Base-by-base conservation (phyloP, 2,329 filamentous ascomycete genomes). In the Pyrenochaeta sp. region DNA sequence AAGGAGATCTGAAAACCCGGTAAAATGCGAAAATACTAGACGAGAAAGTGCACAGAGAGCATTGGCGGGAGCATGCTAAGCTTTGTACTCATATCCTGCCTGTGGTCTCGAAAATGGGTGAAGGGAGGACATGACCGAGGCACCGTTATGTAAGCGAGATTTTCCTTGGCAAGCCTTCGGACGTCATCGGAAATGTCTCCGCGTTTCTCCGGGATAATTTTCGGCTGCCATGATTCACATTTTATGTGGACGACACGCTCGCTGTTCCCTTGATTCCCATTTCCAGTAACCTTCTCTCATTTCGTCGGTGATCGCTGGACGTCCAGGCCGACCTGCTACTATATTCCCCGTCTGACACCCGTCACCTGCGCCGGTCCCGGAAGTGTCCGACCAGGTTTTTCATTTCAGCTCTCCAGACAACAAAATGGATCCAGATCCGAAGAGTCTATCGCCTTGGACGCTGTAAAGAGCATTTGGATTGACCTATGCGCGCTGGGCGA, bases 381-480 rank as follows among this genome's bases (percentile, higher is more conserved):
- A 26, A n/a, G 11, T 19, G 20, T 17, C 21, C 15, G 13, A 43
- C 11, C 37, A 24, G 23, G 19, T 14, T 29, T 17, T 22, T n/a
- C 20, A 37, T 19, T 9, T 13, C 26, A 32, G 27, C 18, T n/a
- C n/a, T 9, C 34, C 6, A 17, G 27, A 29, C 21, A 29, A 28
- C 35, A 51, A 38, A 28, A 61, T 61, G 55, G 58, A 59, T 48
- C 53, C 49, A 43, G 51, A 53, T 42, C 40, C 49, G 26, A 44
- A 45, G 34, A 35, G 38, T 27, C 38, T 30, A 26, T 37, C 32
- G 34, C 52, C 46, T 35, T 51, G 52, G 41, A 53, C 55, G 49
- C 40, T 52, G 32, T 51, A 45, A 29, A 23, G 24, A 36, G 30
- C 45, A 46, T 35, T n/a, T 40, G 32, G 30, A 51, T 40, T 26